phyloP scores from a whole-genome alignment of 163 green algal genomes.

The Chlamydomonas reinhardtii region DNA sequence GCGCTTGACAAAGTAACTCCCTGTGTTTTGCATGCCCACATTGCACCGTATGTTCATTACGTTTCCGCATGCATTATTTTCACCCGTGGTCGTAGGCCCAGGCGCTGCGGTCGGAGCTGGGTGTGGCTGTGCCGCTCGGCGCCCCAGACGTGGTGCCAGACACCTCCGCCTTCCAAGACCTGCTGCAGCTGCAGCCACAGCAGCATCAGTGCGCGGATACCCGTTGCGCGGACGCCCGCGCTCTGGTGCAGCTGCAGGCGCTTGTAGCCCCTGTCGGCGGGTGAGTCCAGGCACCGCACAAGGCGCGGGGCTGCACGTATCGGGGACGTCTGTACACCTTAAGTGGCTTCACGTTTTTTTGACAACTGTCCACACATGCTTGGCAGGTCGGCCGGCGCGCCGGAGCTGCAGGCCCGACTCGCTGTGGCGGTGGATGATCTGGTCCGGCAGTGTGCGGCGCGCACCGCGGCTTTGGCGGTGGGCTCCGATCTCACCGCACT shows the following conservation, averaged over 20 bases:
- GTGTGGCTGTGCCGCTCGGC: neutral
- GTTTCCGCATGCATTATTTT: neutral
- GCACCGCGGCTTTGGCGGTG: neutral
- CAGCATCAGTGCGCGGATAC: neutral
- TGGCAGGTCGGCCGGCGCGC: no score
- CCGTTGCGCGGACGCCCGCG: neutral
- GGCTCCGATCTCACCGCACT: constrained; percentile 24
- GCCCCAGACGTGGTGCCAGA: neutral
- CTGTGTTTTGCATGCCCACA: no score
- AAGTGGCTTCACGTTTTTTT: neutral
- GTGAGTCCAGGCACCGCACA: neutral
- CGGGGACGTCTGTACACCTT: no score
- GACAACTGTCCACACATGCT: neutral
- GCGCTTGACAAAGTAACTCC: no score
- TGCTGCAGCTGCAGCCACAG: neutral
- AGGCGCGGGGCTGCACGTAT: no score
- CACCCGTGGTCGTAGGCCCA: constrained; percentile 5
- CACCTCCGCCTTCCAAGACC: neutral
- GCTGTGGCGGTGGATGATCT: neutral
- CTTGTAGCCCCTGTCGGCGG: neutral
- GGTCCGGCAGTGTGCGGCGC: neutral
- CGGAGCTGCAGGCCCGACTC: neutral
- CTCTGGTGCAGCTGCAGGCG: neutral
- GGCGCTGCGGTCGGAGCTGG: constrained; percentile 10
- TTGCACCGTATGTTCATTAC: no score